Conservation (phyloP, 1,284 basidiomycete genomes). For the Ustilago bromivora region DNA sequence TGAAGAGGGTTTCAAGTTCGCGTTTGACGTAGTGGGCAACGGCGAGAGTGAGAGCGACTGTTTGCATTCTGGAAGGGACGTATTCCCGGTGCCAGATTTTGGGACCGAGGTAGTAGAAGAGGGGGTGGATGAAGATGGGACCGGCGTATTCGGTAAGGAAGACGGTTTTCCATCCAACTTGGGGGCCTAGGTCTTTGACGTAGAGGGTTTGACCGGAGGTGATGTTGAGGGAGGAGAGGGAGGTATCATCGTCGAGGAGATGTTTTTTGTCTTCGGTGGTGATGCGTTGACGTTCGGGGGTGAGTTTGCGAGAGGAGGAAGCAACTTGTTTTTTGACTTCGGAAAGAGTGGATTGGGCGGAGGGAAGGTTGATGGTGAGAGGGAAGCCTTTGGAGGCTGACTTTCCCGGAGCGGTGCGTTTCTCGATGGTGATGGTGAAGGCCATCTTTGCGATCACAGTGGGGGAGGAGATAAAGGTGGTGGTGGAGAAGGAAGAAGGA, state of each 20-base stretch:
- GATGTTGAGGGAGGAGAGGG: slow-evolving; percentile 48
- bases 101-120: slow-evolving; percentile 81
- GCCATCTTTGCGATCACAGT: slow-evolving; percentile 21
- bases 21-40: slow-evolving; percentile 91
- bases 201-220: slow-evolving; percentile 50
- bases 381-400: slow-evolving; percentile 58
- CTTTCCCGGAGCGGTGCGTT: slow-evolving; percentile 50
- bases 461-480: not conserved
- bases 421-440: slow-evolving; percentile 49
- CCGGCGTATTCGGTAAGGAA: slow-evolving; percentile 73
- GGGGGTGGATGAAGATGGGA: slow-evolving; percentile 89
- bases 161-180: slow-evolving; percentile 67
- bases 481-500: slow-evolving; percentile 2
- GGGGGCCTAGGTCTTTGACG: slow-evolving; percentile 68
- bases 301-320: slow-evolving; percentile 39
- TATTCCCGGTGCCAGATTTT: slow-evolving; percentile 77
- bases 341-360: slow-evolving; percentile 48
- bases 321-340: slow-evolving; percentile 62
- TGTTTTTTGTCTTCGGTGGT: slow-evolving; percentile 61
- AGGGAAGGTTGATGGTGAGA: slow-evolving; percentile 40
- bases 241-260: slow-evolving; percentile 58
- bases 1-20: slow-evolving; percentile 90
- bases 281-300: slow-evolving; percentile 60
- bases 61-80: slow-evolving; percentile 83
- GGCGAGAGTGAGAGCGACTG: slow-evolving; percentile 82